Evolutionary conservation across 1,284 basidiomycete species (phyloP), one percentile per base, ranked within the genome.

Genomic region (Ceratobasidium sp.): DNA sequence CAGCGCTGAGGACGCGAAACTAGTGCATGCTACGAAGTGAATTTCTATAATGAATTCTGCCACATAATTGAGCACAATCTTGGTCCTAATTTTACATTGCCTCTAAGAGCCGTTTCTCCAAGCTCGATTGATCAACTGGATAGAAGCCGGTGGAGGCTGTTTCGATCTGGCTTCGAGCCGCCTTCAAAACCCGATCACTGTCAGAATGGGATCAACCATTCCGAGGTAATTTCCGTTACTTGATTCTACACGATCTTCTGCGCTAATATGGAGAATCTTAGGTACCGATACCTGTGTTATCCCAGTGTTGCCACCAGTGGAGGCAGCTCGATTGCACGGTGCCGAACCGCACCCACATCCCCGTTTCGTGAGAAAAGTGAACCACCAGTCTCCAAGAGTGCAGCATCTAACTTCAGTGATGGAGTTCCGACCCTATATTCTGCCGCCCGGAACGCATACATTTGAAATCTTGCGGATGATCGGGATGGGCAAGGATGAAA

Each of bases 221-320:
- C 77, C 82, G 88, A 71, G 87, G 91, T 89, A 74, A 61, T 45
- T 10, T 30, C 26, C 34, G 28, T 39, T 21, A 8, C 9, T 46
- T 16, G 34, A 41, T 45, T 50, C 1, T 28, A 30, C 32, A 36
- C 34, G 18, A 16, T 3, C 26, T 18, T n/a, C 23, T 36, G n/a
- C n/a, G n/a, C n/a, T n/a, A n/a, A n/a, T n/a, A n/a, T n/a, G n/a
- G n/a, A n/a, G 26, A 28, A 21, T 23, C 5, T 36, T 79, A 88
- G 91, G 85, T 30, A 90, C 87, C 8, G 93, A 95, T 75, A 89
- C 92, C 8, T 95, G 93, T 78, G 85, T 85, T 5, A 83, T 91
- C 5, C 92, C 93, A 0, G 90, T 95, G 16, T 83, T 94, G n/a
- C 84, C 85, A 1, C 85, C 88, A 0, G 76, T 80, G 23, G 90